These are phyloP conservation scores for Globisporangium paroecandrum DNA, from an alignment of 352 stramenopile genomes.

Conservation along the genomic window DNA sequence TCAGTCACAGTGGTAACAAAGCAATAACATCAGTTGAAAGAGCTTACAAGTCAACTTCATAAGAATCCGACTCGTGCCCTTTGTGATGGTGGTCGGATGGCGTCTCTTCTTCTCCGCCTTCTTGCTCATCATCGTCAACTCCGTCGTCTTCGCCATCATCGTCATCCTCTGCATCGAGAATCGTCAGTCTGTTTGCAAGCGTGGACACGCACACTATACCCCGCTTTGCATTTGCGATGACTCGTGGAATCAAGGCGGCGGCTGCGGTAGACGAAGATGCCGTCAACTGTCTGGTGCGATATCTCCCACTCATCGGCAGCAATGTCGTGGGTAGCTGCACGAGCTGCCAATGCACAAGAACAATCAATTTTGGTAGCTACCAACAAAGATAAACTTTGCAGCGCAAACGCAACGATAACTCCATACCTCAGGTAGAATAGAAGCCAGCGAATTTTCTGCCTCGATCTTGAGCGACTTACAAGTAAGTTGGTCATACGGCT, in stretches of 20 bases:
- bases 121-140: not conserved
- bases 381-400: not conserved
- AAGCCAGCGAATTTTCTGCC: not conserved
- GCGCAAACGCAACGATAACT: not conserved
- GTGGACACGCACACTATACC: slow-evolving; percentile 50
- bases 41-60: slow-evolving; percentile 29
- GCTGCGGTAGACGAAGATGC: slow-evolving; percentile 10
- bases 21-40: not conserved
- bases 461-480: slow-evolving; percentile 19
- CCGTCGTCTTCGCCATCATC: slow-evolving; percentile 41
- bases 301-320: slow-evolving; percentile 1
- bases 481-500: slow-evolving; percentile 33
- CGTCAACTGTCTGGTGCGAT: slow-evolving; percentile 22
- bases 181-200: slow-evolving; percentile 29
- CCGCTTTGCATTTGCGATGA: slow-evolving; percentile 47
- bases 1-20: not conserved
- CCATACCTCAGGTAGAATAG: not conserved
- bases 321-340: not conserved
- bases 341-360: not conserved
- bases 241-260: slow-evolving; percentile 15
- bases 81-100: not conserved
- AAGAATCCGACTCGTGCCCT: slow-evolving; percentile 20
- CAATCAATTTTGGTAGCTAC: not conserved
- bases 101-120: slow-evolving; percentile 4
- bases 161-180: slow-evolving; percentile 64